phyloP scores from a whole-genome alignment of 495 filamentous ascomycete genomes.

The Talaromyces ruber region DNA sequence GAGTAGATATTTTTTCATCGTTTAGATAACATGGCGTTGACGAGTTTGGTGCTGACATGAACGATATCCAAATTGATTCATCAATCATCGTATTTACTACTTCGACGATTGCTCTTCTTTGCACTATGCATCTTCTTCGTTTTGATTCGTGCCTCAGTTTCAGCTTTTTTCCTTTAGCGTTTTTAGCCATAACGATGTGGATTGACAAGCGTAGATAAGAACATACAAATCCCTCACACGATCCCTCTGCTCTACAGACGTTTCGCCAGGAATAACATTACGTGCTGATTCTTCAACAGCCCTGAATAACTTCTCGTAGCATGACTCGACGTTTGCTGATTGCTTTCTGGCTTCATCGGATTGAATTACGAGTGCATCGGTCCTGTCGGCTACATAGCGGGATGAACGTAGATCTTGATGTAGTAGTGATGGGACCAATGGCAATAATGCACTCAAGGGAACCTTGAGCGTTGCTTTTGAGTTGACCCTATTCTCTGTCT shows the following conservation, averaged over 20 bases:
- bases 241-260: conserved; percentile 47
- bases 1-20: neutral
- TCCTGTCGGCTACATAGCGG: conserved; percentile 59
- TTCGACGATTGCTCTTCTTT: conserved; percentile 69
- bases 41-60: neutral
- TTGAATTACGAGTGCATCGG: conserved; percentile 58
- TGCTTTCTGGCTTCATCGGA: conserved; percentile 60
- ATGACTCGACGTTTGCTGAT: conserved; percentile 53
- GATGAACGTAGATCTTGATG: conserved; percentile 54
- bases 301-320: conserved; percentile 52
- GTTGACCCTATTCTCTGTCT: conserved; percentile 56
- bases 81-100: conserved; percentile 36
- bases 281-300: conserved; percentile 46
- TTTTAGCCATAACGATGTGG: conserved; percentile 12
- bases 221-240: conserved; percentile 59
- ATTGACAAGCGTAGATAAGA: conserved; percentile 14
- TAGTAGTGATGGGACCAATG: conserved; percentile 59
- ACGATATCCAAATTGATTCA: conserved; percentile 5
- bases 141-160: conserved; percentile 60
- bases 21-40: conserved; percentile 1
- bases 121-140: conserved; percentile 68
- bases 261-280: conserved; percentile 54
- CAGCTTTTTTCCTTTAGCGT: conserved; percentile 53
- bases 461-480: conserved; percentile 78
- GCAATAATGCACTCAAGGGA: conserved; percentile 47